phyloP scores from a whole-genome alignment of 2,329 filamentous ascomycete genomes.

The Achaetomium macrosporum region DNA sequence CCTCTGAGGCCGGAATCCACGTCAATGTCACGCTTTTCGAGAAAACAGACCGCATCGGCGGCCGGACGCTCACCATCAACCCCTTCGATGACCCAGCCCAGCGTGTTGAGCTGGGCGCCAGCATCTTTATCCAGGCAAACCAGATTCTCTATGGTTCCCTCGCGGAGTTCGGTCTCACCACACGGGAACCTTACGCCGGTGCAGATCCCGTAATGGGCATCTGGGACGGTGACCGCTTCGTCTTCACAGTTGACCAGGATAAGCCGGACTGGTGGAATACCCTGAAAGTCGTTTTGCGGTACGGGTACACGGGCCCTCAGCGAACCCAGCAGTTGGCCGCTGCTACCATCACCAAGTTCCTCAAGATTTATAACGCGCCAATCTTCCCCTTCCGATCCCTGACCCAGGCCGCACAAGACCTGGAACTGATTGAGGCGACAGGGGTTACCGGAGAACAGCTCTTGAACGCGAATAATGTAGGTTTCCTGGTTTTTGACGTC shows the following conservation, averaged over 20 bases:
- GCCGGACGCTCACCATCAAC: slow-evolving; percentile 79
- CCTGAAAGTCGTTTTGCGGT: slow-evolving; percentile 75
- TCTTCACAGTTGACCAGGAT: slow-evolving; percentile 57
- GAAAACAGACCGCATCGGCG: slow-evolving; percentile 69
- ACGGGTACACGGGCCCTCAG: slow-evolving; percentile 68
- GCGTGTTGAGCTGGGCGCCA: slow-evolving; percentile 81
- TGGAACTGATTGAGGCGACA: slow-evolving; percentile 62
- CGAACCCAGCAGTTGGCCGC: slow-evolving; percentile 68
- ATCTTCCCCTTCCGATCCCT: slow-evolving; percentile 80
- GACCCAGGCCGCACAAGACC: slow-evolving; percentile 58
- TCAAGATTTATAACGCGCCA: slow-evolving; percentile 73
- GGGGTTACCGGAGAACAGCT: slow-evolving; percentile 68
- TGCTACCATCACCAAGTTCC: slow-evolving; percentile 63
- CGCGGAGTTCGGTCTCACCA: slow-evolving; percentile 61
- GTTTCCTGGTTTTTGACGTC: neutral
- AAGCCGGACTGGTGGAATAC: slow-evolving; percentile 72
- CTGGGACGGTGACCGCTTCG: slow-evolving; percentile 75
- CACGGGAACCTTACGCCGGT: slow-evolving; percentile 41
- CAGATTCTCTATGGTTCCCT: slow-evolving; percentile 72
- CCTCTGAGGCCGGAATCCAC: slow-evolving; percentile 50
- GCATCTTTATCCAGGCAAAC: slow-evolving; percentile 85
- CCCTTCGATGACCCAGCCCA: slow-evolving; percentile 61
- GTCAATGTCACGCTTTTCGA: slow-evolving; percentile 88
- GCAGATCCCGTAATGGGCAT: slow-evolving; percentile 61
- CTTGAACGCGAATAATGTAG: slow-evolving; percentile 57